These are phyloP conservation scores for Medicago ruthenica DNA, from an alignment of 306 rosid species.

Conservation along the genomic window DNA sequence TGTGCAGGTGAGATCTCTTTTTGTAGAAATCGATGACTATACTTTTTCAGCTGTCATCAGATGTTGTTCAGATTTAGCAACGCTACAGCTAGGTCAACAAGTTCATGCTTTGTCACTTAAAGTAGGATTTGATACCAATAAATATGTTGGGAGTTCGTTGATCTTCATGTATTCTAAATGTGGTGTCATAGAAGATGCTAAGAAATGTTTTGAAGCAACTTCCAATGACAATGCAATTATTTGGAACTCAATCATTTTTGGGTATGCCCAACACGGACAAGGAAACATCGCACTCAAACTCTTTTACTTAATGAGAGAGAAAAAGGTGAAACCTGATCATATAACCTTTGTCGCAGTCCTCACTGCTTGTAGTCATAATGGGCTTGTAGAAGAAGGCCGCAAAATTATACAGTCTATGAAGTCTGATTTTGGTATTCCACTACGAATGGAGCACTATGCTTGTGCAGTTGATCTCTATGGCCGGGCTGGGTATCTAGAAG, in stretches of 20 bases:
- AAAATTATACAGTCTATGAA: conserved; percentile 61
- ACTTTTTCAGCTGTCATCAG: conserved; percentile 69
- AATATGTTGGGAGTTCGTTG: conserved; percentile 76
- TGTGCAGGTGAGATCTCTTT: conserved; percentile 55
- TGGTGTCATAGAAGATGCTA: conserved; percentile 84
- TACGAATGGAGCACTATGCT: conserved; percentile 79
- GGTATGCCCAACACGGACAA: conserved; percentile 85
- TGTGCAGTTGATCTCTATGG: conserved; percentile 83
- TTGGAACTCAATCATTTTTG: conserved; percentile 89
- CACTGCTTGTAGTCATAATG: conserved; percentile 86
- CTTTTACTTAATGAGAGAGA: conserved; percentile 65
- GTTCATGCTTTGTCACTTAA: conserved; percentile 65
- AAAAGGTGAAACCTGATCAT: conserved; percentile 76
- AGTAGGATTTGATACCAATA: conserved; percentile 63
- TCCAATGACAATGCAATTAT: conserved; percentile 58
- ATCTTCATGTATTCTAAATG: conserved; percentile 91
- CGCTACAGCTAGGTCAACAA: conserved; percentile 77
- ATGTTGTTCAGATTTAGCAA: conserved; percentile 81
- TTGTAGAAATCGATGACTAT: conserved; percentile 65
- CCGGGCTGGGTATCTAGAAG: conserved; percentile 64
- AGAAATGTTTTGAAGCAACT: conserved; percentile 68
- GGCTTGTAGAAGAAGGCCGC: conserved; percentile 74
- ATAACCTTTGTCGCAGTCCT: conserved; percentile 86
- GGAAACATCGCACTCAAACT: conserved; percentile 70
- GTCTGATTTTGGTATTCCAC: conserved; percentile 62